Base-by-base conservation (phyloP, 345 rosid genomes). In the Dipteronia dyeriana region DNA sequence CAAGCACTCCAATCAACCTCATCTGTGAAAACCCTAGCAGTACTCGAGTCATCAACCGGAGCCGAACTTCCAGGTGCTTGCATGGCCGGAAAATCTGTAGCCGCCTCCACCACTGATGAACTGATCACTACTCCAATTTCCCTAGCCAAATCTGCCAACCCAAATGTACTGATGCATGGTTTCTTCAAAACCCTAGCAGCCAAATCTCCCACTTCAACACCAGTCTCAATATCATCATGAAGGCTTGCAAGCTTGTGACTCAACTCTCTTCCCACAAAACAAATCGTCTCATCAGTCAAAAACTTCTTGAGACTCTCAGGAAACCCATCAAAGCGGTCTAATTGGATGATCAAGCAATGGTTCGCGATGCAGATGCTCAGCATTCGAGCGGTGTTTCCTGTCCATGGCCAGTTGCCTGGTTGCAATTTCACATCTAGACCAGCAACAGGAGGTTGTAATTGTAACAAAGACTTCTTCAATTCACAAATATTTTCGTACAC, bases 181-280 rank as follows among this genome's bases (percentile, higher is more conserved):
- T 34, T 62, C 66, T 62, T 62, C 29, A 25, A 7, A 66, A 68
- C 54, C 16, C 71, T 68, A 14, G 71, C 54, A 68, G 71, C 71
- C 71, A 43, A 41, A 7, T 68, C 49, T 7, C 54, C 7, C 25
- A 43, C 26, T 17, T 68, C 71, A 68, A 39, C 71, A 7, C 45
- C 34, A 0, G 38, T 10, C 20, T 5, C 16, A 26, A 62, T 7
- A 62, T 31, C 43, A 12, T 45, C 22, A 57, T 39, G 47, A 31
- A 49, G 17, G 13, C 12, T 49, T 49, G 3, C 38, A 31, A 31
- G 38, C 54, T 49, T 10, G 54, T 49, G 54, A 49, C 54, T 49
- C 54, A 49, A 49, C 54, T 49, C 54, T 14, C 4, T 11, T 4
- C 12, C 54, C 54, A 12, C 54, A 49, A 49, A 49, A 49, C 54